Conservation (phyloP, 2,329 filamentous ascomycete genomes). For the Ophiosphaerella korrae region DNA sequence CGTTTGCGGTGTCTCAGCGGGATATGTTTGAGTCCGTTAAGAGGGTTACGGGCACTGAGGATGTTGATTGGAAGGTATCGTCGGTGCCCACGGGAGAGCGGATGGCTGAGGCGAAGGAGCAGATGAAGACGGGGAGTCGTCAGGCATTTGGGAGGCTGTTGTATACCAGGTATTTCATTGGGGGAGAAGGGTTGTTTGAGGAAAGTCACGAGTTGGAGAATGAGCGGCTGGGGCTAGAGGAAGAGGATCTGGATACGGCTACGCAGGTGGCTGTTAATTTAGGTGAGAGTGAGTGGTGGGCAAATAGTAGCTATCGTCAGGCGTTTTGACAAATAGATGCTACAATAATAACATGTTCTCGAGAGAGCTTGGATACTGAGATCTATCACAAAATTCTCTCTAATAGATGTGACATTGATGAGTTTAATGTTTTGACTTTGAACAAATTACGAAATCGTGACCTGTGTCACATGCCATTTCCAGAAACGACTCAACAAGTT, state of each 20-base stretch:
- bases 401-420: too few relatives aligned
- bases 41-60: conserved; percentile 39
- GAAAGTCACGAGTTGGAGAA: conserved; percentile 53
- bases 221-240: conserved; percentile 59
- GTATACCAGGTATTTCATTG: conserved; percentile 62
- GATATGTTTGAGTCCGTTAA: conserved; percentile 45
- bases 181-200: conserved; percentile 35
- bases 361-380: too few relatives aligned
- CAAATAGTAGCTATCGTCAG: not conserved
- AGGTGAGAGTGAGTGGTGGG: conserved; percentile 10
- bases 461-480: too few relatives aligned
- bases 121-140: conserved; percentile 51
- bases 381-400: too few relatives aligned
- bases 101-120: conserved; percentile 54
- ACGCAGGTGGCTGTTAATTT: conserved; percentile 48
- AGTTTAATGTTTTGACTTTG: too few relatives aligned
- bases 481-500: too few relatives aligned
- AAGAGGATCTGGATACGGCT: conserved; percentile 63
- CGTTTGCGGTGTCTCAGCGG: conserved; percentile 44
- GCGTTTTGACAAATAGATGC: too few relatives aligned
- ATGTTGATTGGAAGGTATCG: conserved; percentile 44
- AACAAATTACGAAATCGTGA: too few relatives aligned
- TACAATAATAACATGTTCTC: too few relatives aligned
- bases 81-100: conserved; percentile 55
- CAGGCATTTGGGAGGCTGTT: conserved; percentile 53